Base-by-base conservation (phyloP, 2,329 filamentous ascomycete genomes). In the Colletotrichum euphorbiae region DNA sequence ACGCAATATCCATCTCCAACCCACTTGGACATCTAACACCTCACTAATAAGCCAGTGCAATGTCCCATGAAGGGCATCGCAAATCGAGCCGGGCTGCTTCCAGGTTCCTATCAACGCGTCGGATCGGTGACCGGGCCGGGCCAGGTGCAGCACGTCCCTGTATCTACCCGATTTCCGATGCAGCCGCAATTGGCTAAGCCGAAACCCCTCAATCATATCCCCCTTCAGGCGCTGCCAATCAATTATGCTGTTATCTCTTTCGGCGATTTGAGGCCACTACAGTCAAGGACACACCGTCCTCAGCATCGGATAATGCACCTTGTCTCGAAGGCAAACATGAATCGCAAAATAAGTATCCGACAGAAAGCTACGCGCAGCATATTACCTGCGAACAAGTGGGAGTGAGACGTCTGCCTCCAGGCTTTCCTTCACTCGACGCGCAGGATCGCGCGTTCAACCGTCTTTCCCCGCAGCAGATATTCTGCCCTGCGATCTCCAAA, bases 301-400 rank as follows among this genome's bases (percentile, higher is more conserved):
- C 45, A n/a, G 48, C 52, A 8, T 70, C 69, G 67, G 69, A 58
- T 69, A 50, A 46, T 50, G 57, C 67, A 70, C 67, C 62, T 7
- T 13, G 38, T 3, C 17, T 6, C 33, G 15, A 24, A 50, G 43
- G 19, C 55, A 43, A 52, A 55, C 40, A 65, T 65, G 61, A 55
- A 54, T 62, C 65, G 54, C 43, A 62, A 28, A 21, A 13, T 17
- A 28, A 21, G 11, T 17, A 45, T 6, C 43, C 17, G 50, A 11
- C 51, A 43, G 51, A 56, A 7, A 40, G 17, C 4, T 17, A 21
- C 55, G 33, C 46, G 58, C 57, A 40, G 38, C 13, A 67, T 9
- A 4, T n/a, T 13, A 51, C 24, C 6, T 0, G 15, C 21, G 21
- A 51, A 51, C 17, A 31, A 51, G 48, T 31, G 15, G 13, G 46